These are phyloP conservation scores for Baorangia bicolor DNA, from an alignment of 768 basidiomycete species.

Conservation along the genomic window DNA sequence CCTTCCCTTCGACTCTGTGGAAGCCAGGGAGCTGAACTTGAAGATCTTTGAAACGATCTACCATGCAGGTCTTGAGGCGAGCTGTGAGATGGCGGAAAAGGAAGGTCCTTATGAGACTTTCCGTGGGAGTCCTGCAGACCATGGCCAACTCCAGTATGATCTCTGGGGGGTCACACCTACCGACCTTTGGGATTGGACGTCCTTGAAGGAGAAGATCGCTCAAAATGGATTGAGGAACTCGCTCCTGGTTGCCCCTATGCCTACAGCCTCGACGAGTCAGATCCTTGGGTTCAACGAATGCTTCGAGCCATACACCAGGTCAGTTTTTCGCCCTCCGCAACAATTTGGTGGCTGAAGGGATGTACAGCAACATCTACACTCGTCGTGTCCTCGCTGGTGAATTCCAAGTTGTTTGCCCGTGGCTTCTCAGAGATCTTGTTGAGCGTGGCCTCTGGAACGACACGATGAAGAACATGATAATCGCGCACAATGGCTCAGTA, in stretches of 20 bases:
- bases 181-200: conserved; percentile 91
- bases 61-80: conserved; percentile 89
- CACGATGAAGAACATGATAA: conserved; percentile 99
- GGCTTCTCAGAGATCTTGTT: conserved; percentile 97
- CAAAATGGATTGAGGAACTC: conserved; percentile 86
- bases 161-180: conserved; percentile 92
- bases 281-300: conserved; percentile 98
- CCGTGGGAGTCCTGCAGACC: conserved; percentile 85
- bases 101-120: conserved; percentile 88
- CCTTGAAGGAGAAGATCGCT: conserved; percentile 83
- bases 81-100: conserved; percentile 76
- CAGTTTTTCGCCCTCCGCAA: conserved; percentile 15
- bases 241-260: conserved; percentile 93
- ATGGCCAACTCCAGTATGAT: conserved; percentile 91
- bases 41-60: conserved; percentile 99
- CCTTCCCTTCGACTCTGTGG: conserved; percentile 90
- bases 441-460: conserved; percentile 96
- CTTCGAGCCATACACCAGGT: conserved; percentile 98
- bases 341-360: conserved; percentile 7
- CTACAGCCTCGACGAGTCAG: conserved; percentile 97
- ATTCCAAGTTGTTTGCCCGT: conserved; percentile 99
- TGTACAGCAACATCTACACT: conserved; percentile 91
- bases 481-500: conserved; percentile 88
- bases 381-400: conserved; percentile 99
- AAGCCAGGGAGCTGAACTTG: conserved; percentile 84